Evolutionary conservation across 768 basidiomycete species (phyloP), one percentile per base, ranked within the genome.

Genomic region (Daedaleopsis nitida): DNA sequence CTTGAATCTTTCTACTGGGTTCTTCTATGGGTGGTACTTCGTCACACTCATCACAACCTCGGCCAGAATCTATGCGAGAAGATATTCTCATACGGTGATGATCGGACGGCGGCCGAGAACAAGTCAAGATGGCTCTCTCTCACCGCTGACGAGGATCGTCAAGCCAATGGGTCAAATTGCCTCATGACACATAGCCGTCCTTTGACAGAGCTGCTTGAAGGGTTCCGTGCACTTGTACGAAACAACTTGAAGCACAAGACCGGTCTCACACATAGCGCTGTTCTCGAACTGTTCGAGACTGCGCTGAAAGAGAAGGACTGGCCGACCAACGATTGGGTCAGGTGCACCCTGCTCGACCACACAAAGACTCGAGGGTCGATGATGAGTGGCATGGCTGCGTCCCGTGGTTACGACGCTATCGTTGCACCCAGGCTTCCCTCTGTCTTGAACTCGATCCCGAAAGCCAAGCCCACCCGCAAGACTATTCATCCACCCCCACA

Each of bases 1-100:
- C 51, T 65, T 4, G 65, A 65, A 32, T 65, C 65, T 0, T 62
- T 59, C 60, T 65, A 56, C 51, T 62, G 65, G 65, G 51, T 62
- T 3, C 38, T 65, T 8, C 2, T 65, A 1, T 62, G 60, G 60
- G 38, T 62, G 13, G 44, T 62, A 11, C 48, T 65, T 14, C 49
- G 55, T 8, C 47, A 62, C 42, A 62, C 58, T 0, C 0, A 53
- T 11, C 51, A 62, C 39, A 44, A 35, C 23, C 47, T 48, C 19
- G 47, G 47, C 1, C 57, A 56, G 21, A 37, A 19, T 5, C 23
- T 2, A 21, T 47, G 45, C 21, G 24, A 4, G 14, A 24, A n/a
- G 24, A 21, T 48, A 6, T 48, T 48, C 47, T 4, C 13, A 3
- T 48, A 48, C 47, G 21, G 47, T 1, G 9, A 23, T 24, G 5